phyloP scores from a whole-genome alignment of 1,284 basidiomycete genomes.

The Microbotryum violaceum region DNA sequence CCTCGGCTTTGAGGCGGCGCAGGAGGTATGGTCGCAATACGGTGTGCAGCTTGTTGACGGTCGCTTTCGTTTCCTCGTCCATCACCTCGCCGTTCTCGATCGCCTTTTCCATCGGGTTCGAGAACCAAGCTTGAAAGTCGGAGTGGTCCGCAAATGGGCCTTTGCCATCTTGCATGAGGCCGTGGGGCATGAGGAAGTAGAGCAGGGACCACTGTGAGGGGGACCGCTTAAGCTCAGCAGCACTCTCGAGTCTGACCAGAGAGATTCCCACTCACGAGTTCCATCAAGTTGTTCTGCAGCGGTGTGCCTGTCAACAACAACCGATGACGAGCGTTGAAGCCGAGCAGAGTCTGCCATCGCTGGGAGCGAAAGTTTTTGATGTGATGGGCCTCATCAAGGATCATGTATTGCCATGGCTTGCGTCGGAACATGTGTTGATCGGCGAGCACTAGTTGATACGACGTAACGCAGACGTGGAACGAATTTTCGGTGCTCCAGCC shows the following conservation, averaged over 20 bases:
- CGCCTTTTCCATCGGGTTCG: slow-evolving; percentile 76
- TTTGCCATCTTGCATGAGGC: slow-evolving; percentile 44
- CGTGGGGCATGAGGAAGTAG: slow-evolving; percentile 88
- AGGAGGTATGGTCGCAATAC: slow-evolving; percentile 90
- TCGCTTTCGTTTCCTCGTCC: slow-evolving; percentile 78
- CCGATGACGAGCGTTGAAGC: slow-evolving; percentile 83
- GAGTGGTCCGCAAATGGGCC: slow-evolving; percentile 83
- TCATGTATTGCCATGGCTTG: slow-evolving; percentile 93
- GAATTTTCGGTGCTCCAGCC: slow-evolving; percentile 90
- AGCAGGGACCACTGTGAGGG: slow-evolving; percentile 65
- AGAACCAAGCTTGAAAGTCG: slow-evolving; percentile 95
- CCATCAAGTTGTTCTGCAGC: slow-evolving; percentile 90
- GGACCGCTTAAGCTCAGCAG: neutral
- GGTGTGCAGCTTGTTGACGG: slow-evolving; percentile 82
- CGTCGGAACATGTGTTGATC: slow-evolving; percentile 92
- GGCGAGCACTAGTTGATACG: slow-evolving; percentile 83
- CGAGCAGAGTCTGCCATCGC: slow-evolving; percentile 89
- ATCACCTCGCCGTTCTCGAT: slow-evolving; percentile 74
- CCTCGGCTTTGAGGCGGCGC: slow-evolving; percentile 86
- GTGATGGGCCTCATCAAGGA: slow-evolving; percentile 95
- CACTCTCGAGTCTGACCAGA: neutral
- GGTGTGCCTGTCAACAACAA: slow-evolving; percentile 88
- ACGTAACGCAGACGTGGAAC: slow-evolving; percentile 95
- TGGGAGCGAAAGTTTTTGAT: slow-evolving; percentile 98
- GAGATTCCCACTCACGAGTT: slow-evolving; percentile 47